Evolutionary conservation across 148 eudicot genomes (phyloP).

Genomic region (Chenopodium album): DNA sequence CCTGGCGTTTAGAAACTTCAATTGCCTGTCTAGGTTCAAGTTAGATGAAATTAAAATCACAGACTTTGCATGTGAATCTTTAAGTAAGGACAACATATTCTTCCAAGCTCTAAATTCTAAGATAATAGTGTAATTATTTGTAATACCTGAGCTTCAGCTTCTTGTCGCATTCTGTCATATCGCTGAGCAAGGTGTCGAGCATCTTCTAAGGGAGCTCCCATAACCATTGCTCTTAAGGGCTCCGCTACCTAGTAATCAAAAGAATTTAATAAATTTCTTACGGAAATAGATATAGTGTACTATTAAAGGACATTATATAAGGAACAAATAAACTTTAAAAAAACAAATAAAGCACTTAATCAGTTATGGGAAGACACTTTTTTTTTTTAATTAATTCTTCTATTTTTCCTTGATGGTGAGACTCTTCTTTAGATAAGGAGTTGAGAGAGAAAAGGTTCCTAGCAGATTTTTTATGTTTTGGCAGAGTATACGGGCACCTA

Average conservation of each 20-base stretch:
- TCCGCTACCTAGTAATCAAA: constrained; percentile 69
- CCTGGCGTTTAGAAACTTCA: constrained; percentile 88
- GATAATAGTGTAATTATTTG: constrained; percentile 2
- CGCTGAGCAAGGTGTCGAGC: constrained; percentile 99
- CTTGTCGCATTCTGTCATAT: constrained; percentile 95
- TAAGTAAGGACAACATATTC: neutral
- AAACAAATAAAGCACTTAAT: neutral
- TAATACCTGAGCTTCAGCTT: constrained; percentile 95
- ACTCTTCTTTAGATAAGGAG: neutral
- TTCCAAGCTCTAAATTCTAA: neutral
- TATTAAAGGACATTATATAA: neutral
- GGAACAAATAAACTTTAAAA: neutral
- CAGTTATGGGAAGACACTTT: neutral
- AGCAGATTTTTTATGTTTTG: neutral
- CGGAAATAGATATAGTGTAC: neutral
- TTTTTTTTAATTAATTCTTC: no score
- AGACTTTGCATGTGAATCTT: constrained; percentile 7
- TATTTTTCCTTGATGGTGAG: no score
- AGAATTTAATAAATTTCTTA: neutral
- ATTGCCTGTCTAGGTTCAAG: constrained; percentile 84
- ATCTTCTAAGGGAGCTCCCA: constrained; percentile 99
- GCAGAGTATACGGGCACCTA: neutral
- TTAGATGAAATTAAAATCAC: constrained; percentile 30
- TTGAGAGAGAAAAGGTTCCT: neutral
- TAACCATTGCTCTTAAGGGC: constrained; percentile 94